A percentile compares a stretch with the other conserved stretches of the same genome.
phyloP scores from a whole-genome alignment of 2,329 filamentous ascomycete species.

The Colletotrichum lupini region DNA sequence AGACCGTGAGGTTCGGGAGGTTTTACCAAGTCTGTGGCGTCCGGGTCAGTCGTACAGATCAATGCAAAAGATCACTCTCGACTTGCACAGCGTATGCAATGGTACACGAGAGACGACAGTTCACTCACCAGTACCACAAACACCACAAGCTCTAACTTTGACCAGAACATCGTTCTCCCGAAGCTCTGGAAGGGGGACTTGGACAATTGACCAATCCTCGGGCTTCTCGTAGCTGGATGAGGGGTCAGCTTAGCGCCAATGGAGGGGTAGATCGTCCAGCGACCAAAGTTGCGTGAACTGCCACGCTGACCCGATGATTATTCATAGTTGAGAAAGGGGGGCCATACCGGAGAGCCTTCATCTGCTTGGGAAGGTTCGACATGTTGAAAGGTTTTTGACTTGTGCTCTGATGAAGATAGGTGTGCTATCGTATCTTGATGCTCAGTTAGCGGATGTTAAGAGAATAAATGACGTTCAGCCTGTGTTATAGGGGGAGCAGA shows the following conservation, averaged over 20 bases:
- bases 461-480: background rate
- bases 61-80: background rate
- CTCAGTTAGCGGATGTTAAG: background rate
- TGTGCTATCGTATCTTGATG: conserved; percentile 5
- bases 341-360: conserved; percentile 71
- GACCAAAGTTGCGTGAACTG: conserved; percentile 7
- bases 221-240: conserved; percentile 69
- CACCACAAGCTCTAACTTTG: conserved; percentile 75
- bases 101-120: background rate
- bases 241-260: conserved; percentile 37
- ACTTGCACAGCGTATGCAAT: background rate
- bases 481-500: background rate
- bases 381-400: conserved; percentile 44
- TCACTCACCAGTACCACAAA: conserved; percentile 66
- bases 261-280: conserved; percentile 30
- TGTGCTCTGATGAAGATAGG: background rate
- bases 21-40: conserved; percentile 48
- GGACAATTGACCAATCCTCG: conserved; percentile 68
- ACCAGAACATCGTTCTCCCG: conserved; percentile 71
- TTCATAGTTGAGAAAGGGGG: background rate
- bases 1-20: background rate
- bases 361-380: conserved; percentile 60
- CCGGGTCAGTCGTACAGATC: conserved; percentile 37
- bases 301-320: background rate
- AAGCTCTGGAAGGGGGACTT: conserved; percentile 70